Evolutionary conservation across 306 rosid genomes (phyloP).

Genomic region (Oxytropis ochrocephala): DNA sequence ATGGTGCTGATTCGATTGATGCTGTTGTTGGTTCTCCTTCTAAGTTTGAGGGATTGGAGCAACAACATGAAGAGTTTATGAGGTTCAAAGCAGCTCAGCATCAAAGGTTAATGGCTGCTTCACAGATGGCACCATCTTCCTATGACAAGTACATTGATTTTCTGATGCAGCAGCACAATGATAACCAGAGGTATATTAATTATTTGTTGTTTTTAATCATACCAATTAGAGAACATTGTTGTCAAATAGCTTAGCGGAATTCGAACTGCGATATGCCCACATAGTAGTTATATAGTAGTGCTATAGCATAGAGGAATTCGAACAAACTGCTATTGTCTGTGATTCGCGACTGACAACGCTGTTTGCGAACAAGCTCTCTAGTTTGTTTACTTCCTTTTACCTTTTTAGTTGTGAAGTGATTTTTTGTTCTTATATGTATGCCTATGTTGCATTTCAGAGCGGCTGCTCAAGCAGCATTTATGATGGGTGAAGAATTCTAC

Average conservation of each 20-base stretch:
- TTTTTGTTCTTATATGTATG: not conserved
- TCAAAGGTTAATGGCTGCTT: conserved; percentile 50
- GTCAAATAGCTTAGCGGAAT: too few relatives aligned
- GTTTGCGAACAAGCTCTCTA: not conserved
- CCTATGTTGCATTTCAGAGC: conserved; percentile 38
- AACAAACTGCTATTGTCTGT: too few relatives aligned
- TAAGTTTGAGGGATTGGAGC: conserved; percentile 58
- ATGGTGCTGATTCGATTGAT: conserved; percentile 61
- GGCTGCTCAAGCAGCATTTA: conserved; percentile 38
- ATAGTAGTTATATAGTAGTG: too few relatives aligned
- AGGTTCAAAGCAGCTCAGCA: conserved; percentile 63
- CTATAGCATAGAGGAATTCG: too few relatives aligned
- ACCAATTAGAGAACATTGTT: too few relatives aligned
- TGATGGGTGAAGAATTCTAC: conserved; percentile 74
- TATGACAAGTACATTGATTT: conserved; percentile 61
- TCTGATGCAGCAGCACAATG: conserved; percentile 67
- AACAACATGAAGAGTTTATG: conserved; percentile 67
- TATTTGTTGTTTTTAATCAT: not conserved
- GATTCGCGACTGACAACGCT: too few relatives aligned
- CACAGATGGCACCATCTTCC: conserved; percentile 51
- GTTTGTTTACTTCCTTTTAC: not conserved
- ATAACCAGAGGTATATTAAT: conserved; percentile 49
- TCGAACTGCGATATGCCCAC: too few relatives aligned
- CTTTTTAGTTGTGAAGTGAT: not conserved
- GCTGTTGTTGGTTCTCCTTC: conserved; percentile 67